phyloP scores from a whole-genome alignment of 192 early-diverging fungal genomes.

The Coemansia asiatica region DNA sequence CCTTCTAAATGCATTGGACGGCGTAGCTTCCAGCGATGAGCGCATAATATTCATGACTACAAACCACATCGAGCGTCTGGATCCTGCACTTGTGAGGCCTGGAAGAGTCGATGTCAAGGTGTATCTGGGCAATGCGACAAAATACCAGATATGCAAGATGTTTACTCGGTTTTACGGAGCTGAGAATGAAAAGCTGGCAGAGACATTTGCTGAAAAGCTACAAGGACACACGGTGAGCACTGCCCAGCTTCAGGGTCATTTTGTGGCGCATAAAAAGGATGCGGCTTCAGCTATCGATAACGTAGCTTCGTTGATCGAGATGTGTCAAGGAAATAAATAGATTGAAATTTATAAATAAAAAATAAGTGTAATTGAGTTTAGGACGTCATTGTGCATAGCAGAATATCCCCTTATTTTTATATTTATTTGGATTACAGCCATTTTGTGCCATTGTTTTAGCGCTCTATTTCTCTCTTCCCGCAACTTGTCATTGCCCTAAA shows the following conservation, averaged over 20 bases:
- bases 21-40: constrained; percentile 82
- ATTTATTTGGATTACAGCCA: no score
- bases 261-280: constrained; percentile 81
- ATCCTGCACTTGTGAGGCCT: constrained; percentile 77
- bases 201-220: constrained; percentile 66
- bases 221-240: constrained; percentile 68
- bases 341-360: background rate
- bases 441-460: no score
- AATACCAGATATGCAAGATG: constrained; percentile 68
- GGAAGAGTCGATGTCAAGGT: constrained; percentile 78
- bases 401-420: no score
- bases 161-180: constrained; percentile 78
- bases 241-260: constrained; percentile 93
- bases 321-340: background rate
- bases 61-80: constrained; percentile 76
- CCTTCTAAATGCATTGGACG: constrained; percentile 85
- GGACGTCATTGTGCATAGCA: no score
- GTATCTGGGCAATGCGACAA: constrained; percentile 71
- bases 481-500: no score
- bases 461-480: background rate
- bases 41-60: constrained; percentile 92
- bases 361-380: background rate
- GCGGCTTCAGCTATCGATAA: constrained; percentile 68
- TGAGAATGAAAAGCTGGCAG: constrained; percentile 59
- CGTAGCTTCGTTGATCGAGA: constrained; percentile 8